Base-by-base conservation (phyloP, 2,329 filamentous ascomycete species). In the Claviceps capensis region DNA sequence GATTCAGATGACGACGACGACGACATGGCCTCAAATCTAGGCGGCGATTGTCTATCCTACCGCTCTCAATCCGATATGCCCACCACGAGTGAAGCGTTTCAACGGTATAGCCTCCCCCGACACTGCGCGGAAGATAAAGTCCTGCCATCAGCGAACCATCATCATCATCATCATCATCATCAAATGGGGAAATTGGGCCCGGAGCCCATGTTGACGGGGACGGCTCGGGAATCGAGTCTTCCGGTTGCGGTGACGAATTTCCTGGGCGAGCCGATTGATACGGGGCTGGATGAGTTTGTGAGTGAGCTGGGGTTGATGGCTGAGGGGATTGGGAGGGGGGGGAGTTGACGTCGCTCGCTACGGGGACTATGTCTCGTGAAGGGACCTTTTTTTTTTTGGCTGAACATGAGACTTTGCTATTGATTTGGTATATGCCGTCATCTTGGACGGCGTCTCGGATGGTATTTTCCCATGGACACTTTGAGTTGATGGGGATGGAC, bases 301-400 rank as follows among this genome's bases (percentile, higher is more conserved):
- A 65, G 56, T 49, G 76, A 79, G 60, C 64, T 78, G 54, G 68
- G 72, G 51, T 78, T 75, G 74, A 74, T 79, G 61, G 72, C 71
- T 11, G 69, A 72, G 36, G 64, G 70, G 23, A 75, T 79, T 55
- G 65, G 66, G 49, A 64, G 59, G 30, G 67, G 65, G 56, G 48
- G 50, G 14, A 44, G 19, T 49, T 30, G 11, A 14, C 11, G 30
- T 34, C 9, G 9, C 9, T 34, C 30, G 30, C 30, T 11, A 11
- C 9, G 30, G 30, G 30, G 30, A 8, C 30, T 11, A 11, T 34
- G 22, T 23, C 22, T 23, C 22, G 22, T 23, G 3, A 5, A 23
- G 22, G 22, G 22, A 4, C 22, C 22, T 23, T 23, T 23, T 23
- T 23, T 23, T 23, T 23, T 23, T 23, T 23, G 22, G 22, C 22